Base-by-base conservation (phyloP, 495 filamentous ascomycete genomes). In the Pyrenopolyporus hunteri region DNA sequence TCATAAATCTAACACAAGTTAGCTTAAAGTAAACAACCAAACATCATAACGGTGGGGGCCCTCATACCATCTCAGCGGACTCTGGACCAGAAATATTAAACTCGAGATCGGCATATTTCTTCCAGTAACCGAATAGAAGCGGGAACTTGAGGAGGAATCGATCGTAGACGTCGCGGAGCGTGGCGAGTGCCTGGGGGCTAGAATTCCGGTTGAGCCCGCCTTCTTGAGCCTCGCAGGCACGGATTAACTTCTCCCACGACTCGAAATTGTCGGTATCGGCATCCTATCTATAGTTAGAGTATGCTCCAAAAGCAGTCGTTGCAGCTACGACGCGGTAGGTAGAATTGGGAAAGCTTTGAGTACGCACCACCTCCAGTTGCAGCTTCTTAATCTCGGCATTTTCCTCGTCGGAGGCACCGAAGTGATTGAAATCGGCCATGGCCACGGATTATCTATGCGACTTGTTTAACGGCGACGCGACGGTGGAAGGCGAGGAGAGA, bases 51-150 rank as follows among this genome's bases (percentile, higher is more conserved):
- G 4, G 11, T 14, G 20, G 13, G 36, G 22, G 29, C 6, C 28
- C 28, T 61, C 81, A 56, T 82, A 97, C 94, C 90, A 98, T 94
- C 71, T 99, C 94, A 52, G 94, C 95, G 23, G 95, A 92, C 77
- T 99, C 94, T 1, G 95, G 96, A 20, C 94, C 94, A 4, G 91
- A 91, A 62, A 98, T 96, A 11, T 90, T 90, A 75, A 99, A 99
- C 70, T 99, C 94, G 19, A 96, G 76, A 70, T 98, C 94, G 64
- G 94, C 94, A 85, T 99, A 98, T 74, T 96, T 98, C 79, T 97
- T 97, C 94, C 94, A 99, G 75, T 97, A 99, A 35, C 93, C 94
- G 71, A 97, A 99, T 1, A 98, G 84, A 19, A 98, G 81, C 1
- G 94, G 94, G 68, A 97, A 99, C 70, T 96, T 97, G 49, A 91